These are phyloP conservation scores for Penicillium mononematosum DNA, from an alignment of 495 filamentous ascomycete species.

Conservation along the genomic window DNA sequence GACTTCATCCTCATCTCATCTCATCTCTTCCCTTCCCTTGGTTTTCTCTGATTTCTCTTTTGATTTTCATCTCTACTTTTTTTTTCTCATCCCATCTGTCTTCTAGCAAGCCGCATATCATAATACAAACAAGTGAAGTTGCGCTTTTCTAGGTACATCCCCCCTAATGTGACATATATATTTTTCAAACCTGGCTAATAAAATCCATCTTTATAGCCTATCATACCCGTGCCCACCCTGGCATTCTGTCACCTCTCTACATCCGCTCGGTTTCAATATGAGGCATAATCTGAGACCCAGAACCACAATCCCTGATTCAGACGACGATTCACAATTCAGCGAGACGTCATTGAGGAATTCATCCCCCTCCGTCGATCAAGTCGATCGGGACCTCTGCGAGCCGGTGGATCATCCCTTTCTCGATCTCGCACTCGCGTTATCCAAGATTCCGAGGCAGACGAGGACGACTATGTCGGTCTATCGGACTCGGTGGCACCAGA, in stretches of 20 bases:
- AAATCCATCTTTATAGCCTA: background rate
- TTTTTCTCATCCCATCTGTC: background rate
- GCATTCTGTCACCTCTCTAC: background rate
- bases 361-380: slow-evolving; percentile 21
- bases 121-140: background rate
- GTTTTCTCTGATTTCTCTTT: background rate
- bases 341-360: slow-evolving; percentile 22
- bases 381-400: slow-evolving; percentile 27
- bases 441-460: slow-evolving; percentile 30
- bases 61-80: background rate
- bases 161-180: background rate
- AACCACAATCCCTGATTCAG: slow-evolving; percentile 25
- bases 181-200: background rate
- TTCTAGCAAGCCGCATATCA: background rate
- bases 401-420: slow-evolving; percentile 26
- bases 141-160: background rate
- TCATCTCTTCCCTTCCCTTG: background rate
- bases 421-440: slow-evolving; percentile 20
- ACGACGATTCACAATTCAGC: slow-evolving; percentile 21
- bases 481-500: slow-evolving; percentile 5
- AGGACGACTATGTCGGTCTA: slow-evolving; percentile 10
- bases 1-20: slow-evolving; percentile 15
- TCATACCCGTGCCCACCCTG: background rate
- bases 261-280: slow-evolving; percentile 10
- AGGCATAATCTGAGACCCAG: slow-evolving; percentile 14